These are phyloP conservation scores for Mycosarcoma maydis DNA, from an alignment of 1,284 basidiomycete genomes.

Conservation along the genomic window DNA sequence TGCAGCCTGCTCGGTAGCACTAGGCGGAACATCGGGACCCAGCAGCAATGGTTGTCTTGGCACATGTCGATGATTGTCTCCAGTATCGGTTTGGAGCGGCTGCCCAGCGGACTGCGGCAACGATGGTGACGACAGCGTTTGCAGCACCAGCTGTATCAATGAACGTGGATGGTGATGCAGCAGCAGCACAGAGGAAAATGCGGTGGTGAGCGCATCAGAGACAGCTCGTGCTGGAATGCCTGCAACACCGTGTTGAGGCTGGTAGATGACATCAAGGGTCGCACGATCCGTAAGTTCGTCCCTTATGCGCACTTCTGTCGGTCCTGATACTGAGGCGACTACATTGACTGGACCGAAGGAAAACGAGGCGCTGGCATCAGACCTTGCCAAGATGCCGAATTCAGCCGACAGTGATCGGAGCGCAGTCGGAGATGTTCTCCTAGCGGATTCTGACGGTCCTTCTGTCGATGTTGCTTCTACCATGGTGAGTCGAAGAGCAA, in stretches of 20 bases:
- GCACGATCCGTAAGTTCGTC: conserved; percentile 71
- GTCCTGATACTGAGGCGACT: conserved; percentile 69
- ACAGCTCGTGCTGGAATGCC: conserved; percentile 54
- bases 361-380: conserved; percentile 56
- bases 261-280: conserved; percentile 70
- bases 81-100: conserved; percentile 4
- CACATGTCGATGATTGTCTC: conserved; percentile 18
- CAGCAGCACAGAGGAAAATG: conserved; percentile 66
- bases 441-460: conserved; percentile 2
- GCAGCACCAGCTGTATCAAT: conserved; percentile 75
- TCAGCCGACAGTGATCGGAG: conserved; percentile 34
- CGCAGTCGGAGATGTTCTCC: conserved; percentile 27
- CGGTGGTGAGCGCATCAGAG: conserved; percentile 14
- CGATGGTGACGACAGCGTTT: conserved; percentile 70
- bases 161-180: conserved; percentile 71
- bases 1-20: conserved; percentile 67
- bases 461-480: not conserved
- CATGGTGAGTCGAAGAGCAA: not conserved
- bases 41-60: conserved; percentile 52
- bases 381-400: conserved; percentile 32
- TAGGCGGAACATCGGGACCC: conserved; percentile 57
- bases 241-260: conserved; percentile 69
- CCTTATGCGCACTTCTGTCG: conserved; percentile 70
- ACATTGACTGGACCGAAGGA: conserved; percentile 44
- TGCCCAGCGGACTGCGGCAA: conserved; percentile 23